Base-by-base conservation (phyloP, 768 basidiomycete species). In the Boletellus ananiceps region DNA sequence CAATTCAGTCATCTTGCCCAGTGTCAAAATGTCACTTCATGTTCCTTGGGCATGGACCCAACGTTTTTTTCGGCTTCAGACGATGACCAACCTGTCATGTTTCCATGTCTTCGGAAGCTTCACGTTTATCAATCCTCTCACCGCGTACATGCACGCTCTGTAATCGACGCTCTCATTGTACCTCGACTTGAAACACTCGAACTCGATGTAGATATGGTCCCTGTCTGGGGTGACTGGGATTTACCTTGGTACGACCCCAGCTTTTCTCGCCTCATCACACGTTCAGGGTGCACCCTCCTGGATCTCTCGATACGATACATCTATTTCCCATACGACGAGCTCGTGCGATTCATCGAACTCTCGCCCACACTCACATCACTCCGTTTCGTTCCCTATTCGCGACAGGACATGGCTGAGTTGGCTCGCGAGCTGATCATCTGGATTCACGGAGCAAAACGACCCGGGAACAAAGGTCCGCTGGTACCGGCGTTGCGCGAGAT, bases 111-210 rank as follows among this genome's bases (percentile, higher is more conserved):
- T 21, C 46, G 33, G 14, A 58, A 47, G 4, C 54, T 63, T 13
- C 49, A 57, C 12, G n/a, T 58, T 33, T 52, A 59, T 42, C 47
- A 11, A 9, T 7, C 55, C 40, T 41, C 38, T 2, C 1, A 25
- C 31, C 0, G 2, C 7, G 3, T 36, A 32, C 29, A 50, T 9
- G 55, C 51, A 36, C 7, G 33, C 5, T 11, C 21, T 4, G 18
- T 27, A 0, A 51, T 62, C 31, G 44, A 57, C 11, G 35, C 9
- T 27, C 48, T 63, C 3, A n/a, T 56, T 25, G 42, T 56, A 3
- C 62, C 62, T 3, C 49, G 46, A 9, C 55, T 59, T 14, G 37
- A 51, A 23, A 56, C 47, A 5, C 59, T 63, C 2, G 57, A 54
- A 5, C 23, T 25, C 4, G 6, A 25, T 25, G 23, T 25, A 25